These are phyloP conservation scores for Lophiostoma macrostomum DNA, from an alignment of 495 filamentous ascomycete species.

Conservation along the genomic window DNA sequence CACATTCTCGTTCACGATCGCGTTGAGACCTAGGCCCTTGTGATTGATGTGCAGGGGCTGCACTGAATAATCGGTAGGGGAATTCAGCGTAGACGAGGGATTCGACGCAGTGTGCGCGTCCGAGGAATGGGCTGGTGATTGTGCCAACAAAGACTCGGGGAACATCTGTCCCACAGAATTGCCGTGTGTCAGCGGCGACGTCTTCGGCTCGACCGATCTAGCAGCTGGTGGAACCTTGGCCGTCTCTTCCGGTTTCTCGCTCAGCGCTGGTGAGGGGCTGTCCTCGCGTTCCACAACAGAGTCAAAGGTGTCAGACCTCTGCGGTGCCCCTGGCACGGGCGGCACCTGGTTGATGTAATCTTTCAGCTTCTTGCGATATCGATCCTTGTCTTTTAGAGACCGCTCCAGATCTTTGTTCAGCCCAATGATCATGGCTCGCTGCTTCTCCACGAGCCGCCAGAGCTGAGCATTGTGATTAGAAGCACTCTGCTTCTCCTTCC, in stretches of 20 bases:
- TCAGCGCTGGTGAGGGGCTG: constrained; percentile 33
- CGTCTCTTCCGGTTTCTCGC: constrained; percentile 29
- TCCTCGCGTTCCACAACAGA: constrained; percentile 31
- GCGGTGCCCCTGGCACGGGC: constrained; percentile 45
- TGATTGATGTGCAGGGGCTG: constrained; percentile 13
- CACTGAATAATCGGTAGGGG: constrained; percentile 29
- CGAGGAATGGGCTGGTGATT: constrained; percentile 26
- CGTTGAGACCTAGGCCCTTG: constrained; percentile 24
- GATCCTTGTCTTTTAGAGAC: constrained; percentile 90
- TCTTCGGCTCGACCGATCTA: constrained; percentile 20
- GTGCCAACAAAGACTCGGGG: constrained; percentile 19
- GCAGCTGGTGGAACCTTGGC: constrained; percentile 10
- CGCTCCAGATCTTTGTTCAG: constrained; percentile 93
- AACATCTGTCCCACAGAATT: constrained; percentile 9
- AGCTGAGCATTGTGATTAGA: constrained; percentile 87
- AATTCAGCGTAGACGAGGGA: constrained; percentile 20
- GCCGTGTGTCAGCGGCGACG: constrained; percentile 28
- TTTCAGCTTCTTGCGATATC: constrained; percentile 86
- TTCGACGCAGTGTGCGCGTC: constrained; percentile 24
- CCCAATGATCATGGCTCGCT: constrained; percentile 86
- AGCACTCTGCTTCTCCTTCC: constrained; percentile 87
- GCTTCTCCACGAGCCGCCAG: constrained; percentile 95
- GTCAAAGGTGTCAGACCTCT: constrained; percentile 27
- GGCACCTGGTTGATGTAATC: constrained; percentile 58
- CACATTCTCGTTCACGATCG: constrained; percentile 14